Percentiles rank a stretch among this genome's conserved stretches.
Evolutionary conservation across 345 rosid genomes (phyloP).

Genomic region (Eutrema japonicum): DNA sequence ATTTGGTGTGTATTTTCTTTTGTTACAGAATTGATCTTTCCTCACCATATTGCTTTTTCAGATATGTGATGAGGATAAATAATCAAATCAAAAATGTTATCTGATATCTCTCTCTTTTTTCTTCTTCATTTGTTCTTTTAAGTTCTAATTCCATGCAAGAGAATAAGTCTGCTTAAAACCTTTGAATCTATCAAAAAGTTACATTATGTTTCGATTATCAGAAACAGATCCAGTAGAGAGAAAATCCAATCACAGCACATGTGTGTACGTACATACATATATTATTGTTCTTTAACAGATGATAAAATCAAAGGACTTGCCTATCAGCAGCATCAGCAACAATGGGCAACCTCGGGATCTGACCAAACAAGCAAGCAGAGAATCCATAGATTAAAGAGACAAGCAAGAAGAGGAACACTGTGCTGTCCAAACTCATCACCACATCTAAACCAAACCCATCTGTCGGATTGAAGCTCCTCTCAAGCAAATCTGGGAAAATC

Average conservation of each 20-base stretch:
- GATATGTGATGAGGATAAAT: constrained; percentile 44
- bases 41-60: constrained; percentile 49
- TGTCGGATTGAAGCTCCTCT: constrained; percentile 78
- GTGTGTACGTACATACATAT: constrained; percentile 28
- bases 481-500: constrained; percentile 89
- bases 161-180: neutral
- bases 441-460: constrained; percentile 85
- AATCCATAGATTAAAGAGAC: constrained; percentile 88
- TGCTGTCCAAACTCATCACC: constrained; percentile 94
- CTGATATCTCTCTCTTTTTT: neutral
- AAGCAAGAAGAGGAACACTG: constrained; percentile 84
- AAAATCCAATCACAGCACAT: constrained; percentile 16
- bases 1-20: constrained; percentile 33
- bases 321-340: constrained; percentile 99
- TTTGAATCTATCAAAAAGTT: constrained; percentile 33
- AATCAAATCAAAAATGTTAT: constrained; percentile 43
- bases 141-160: neutral
- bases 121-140: neutral
- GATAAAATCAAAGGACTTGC: constrained; percentile 72
- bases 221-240: constrained; percentile 31
- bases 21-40: constrained; percentile 46
- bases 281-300: constrained; percentile 5
- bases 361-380: constrained; percentile 85
- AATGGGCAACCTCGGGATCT: constrained; percentile 87
- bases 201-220: constrained; percentile 27